Evolutionary conservation across 1,284 basidiomycete genomes (phyloP), one percentile per base, ranked within the genome.

Genomic region (Cronartium quercuum): DNA sequence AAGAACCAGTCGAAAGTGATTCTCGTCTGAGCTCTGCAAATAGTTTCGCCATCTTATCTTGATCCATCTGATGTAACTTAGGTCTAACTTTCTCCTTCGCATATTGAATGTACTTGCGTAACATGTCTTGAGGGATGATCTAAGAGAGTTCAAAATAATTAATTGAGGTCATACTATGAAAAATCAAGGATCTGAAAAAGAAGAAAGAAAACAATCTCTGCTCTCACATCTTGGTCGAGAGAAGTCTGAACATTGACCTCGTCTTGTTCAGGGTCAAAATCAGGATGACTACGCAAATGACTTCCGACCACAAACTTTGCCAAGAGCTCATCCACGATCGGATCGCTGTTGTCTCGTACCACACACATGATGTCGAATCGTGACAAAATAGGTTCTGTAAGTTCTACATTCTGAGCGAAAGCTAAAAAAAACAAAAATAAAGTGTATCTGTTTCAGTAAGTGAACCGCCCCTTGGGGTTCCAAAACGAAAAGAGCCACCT

Each of bases 31-130:
- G 86, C 81, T 99, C 96, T n/a, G 92, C 89, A 82, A 96, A 98
- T 60, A 99, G 87, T n/a, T 89, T 87, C 9, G 94, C 86, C 18
- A 98, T 87, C 82, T 98, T 98, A 81, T 98, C 94, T 82, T 95
- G 91, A 83, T 99, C 96, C 77, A 98, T 85, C 79, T 96, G 90
- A 80, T 92, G 91, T 73, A 98, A 85, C 82, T 97, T 94, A 1
- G 96, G 96, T 76, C 87, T 86, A 76, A 98, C 87, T 80, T 90
- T 91, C 80, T 98, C 95, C 76, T 92, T 88, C 0, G 95, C 93
- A 82, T 98, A 98, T 90, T 98, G 96, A 84, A 98, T 98, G 83
- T 98, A 98, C 82, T 98, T 99, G 76, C 91, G 88, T n/a, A 98
- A 87, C 65, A 94, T 83, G 78, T 98, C 95, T 86, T 99, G 96